A percentile compares a stretch with the other conserved stretches of the same genome.
Evolutionary conservation across 1,284 basidiomycete genomes (phyloP).

Genomic region (Cutaneotrichosporon curvatum): DNA sequence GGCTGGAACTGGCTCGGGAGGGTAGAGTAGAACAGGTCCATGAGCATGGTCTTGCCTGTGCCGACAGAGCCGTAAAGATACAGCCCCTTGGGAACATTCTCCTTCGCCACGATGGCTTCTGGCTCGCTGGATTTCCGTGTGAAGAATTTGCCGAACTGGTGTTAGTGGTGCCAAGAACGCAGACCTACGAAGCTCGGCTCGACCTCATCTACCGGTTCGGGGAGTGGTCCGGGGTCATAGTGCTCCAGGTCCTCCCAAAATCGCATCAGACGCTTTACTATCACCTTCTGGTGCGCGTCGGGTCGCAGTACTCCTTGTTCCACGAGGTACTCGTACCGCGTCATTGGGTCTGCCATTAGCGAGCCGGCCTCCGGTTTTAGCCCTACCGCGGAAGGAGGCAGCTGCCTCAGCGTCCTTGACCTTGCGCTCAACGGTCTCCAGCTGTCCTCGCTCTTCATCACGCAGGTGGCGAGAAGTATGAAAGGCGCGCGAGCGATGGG

Average conservation of each 20-base stretch:
- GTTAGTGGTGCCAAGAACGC: background rate
- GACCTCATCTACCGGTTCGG: conserved; percentile 45
- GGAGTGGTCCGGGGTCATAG: conserved; percentile 65
- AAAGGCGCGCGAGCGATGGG: conserved; percentile 2
- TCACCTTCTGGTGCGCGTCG: conserved; percentile 76
- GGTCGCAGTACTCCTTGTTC: conserved; percentile 61
- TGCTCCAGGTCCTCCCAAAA: conserved; percentile 65
- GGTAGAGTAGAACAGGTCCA: conserved; percentile 94
- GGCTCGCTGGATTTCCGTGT: conserved; percentile 40
- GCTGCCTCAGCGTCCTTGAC: conserved; percentile 14
- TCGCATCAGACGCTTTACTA: conserved; percentile 72
- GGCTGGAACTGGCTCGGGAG: conserved; percentile 63
- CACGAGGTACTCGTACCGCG: conserved; percentile 69
- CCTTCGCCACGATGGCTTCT: conserved; percentile 41
- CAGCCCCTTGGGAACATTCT: conserved; percentile 69
- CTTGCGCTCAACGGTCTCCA: conserved; percentile 8
- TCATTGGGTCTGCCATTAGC: conserved; percentile 33
- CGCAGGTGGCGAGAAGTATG: conserved; percentile 1
- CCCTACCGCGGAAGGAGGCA: conserved; percentile 13
- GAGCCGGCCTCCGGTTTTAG: background rate
- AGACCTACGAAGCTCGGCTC: conserved; percentile 30
- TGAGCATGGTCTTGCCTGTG: conserved; percentile 93
- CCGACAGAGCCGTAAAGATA: conserved; percentile 98
- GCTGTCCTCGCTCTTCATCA: background rate
- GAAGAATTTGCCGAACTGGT: conserved; percentile 60